Evolutionary conservation across 495 filamentous ascomycete species (phyloP), one percentile per base, ranked within the genome.

Genomic region (Aspergillus egyptiacus): DNA sequence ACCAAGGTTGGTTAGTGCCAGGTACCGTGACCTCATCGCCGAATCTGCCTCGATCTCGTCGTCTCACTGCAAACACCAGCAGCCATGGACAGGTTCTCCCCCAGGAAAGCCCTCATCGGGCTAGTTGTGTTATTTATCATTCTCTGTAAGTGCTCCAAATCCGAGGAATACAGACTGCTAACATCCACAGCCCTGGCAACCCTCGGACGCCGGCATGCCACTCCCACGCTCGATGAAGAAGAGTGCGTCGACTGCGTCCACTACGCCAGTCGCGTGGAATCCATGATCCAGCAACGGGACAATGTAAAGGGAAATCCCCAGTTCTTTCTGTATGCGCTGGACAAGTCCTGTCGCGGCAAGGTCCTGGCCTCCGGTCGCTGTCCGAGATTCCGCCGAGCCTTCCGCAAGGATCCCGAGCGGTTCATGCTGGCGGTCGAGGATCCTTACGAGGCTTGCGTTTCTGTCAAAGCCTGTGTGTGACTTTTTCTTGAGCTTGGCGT

Each of bases 261-360:
- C 46, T 50, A 55, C 30, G 42, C 43, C 22, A 18, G 34, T n/a
- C 34, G 28, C 23, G 27, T 55, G 7, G 41, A 55, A 5, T 30
- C 14, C 39, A 48, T 48, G 43, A 41, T 54, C 17, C 17, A n/a
- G 1, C 1, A 23, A 23, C 31, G 14, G 18, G 23, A 42, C 6
- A 20, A 31, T 5, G 38, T 37, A 8, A 3, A 15, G 10, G 47
- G 25, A 13, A 55, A 55, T 24, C 41, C 28, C 1, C 53, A 55
- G 41, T 50, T 50, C 31, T 55, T 55, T 32, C 41, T 25, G 2
- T 55, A 55, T n/a, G 53, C 53, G 24, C 17, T 41, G 6, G 46
- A 50, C 15, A 35, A 22, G 17, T 47, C 53, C 20, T 55, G 53
- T 37, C 53, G 47, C 14, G 42, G 43, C 14, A 11, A 22, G 0